Evolutionary conservation across 352 stramenopile genomes (phyloP), one percentile per base, ranked within the genome.

Genomic region (Phytophthora tubulina): DNA sequence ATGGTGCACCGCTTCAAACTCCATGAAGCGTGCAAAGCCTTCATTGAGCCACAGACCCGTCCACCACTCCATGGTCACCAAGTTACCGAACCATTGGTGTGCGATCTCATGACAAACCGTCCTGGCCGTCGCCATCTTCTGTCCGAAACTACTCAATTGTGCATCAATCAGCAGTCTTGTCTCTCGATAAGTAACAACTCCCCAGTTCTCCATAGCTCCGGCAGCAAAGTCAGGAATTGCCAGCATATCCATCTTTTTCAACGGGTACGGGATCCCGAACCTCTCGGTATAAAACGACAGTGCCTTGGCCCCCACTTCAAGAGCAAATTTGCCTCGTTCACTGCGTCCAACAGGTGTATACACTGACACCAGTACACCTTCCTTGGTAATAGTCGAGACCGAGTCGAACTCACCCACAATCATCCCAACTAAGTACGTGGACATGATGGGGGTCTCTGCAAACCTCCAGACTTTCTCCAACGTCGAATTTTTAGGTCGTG

Each of bases 21-120:
- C 97, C 80, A 98, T 98, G 86, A 97, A 99, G 44, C 80, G 92
- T 3, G 98, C 98, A 74, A 99, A 99, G 21, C 97, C 97, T 75
- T 99, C 98, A 77, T 99, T 99, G 3, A 99, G 86, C 95, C 95
- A 99, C 38, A 99, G 73, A 4, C 92, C 90, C n/a, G 94, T 96
- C 95, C 95, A 99, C 85, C 98, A 99, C 30, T 95, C 87, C 97
- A 99, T 99, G 7, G 98, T 99, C 11, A 99, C 98, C 0, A 99
- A 78, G 73, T 99, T 99, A 42, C 97, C 97, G 61, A 99, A 99
- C 88, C 85, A 94, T 63, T 99, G 97, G 84, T 99, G 98, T 0
- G 97, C 97, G 6, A 99, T 89, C 81, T 99, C 98, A 77, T 99
- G 98, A 45, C 93, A 98, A 15, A 99, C 97, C 2, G 99, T 98